These are phyloP conservation scores for Suhomyces emberorum DNA, from an alignment of 805 yeast species.

Conservation along the genomic window DNA sequence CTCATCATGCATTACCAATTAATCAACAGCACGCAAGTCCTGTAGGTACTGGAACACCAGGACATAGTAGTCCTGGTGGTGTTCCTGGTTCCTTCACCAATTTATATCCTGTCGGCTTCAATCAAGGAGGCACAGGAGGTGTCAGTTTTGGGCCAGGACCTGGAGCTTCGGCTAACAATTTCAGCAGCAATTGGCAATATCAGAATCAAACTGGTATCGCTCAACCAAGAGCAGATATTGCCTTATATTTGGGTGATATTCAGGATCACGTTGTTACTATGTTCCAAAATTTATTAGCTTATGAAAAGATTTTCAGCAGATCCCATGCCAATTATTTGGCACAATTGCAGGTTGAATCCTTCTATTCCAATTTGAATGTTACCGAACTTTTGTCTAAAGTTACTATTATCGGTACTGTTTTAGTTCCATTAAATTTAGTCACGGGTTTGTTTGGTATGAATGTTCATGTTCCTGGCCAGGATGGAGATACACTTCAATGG, in stretches of 20 bases:
- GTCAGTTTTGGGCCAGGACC: constrained; percentile 36
- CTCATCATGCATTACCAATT: constrained; percentile 5
- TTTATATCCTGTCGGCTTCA: constrained; percentile 12
- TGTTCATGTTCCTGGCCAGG: constrained; percentile 22
- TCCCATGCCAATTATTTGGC: constrained; percentile 30
- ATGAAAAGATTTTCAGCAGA: constrained; percentile 26
- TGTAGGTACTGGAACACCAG: neutral
- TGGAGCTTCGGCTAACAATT: constrained; percentile 20
- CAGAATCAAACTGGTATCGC: constrained; percentile 12
- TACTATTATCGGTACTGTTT: constrained; percentile 27
- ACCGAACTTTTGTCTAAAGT: constrained; percentile 25
- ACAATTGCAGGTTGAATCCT: constrained; percentile 27
- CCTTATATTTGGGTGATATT: constrained; percentile 28
- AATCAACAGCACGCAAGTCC: constrained; percentile 2
- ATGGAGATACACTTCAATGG: constrained; percentile 12
- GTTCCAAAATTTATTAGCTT: constrained; percentile 28
- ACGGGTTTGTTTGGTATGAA: constrained; percentile 30
- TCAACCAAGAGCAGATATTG: constrained; percentile 30
- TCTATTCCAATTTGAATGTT: constrained; percentile 23
- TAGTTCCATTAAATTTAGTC: constrained; percentile 25
- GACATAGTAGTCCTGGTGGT: neutral
- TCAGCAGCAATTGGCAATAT: constrained; percentile 7
- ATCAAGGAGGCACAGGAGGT: constrained; percentile 18
- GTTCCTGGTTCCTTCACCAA: constrained; percentile 1
- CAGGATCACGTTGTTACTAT: constrained; percentile 32